phyloP scores from a whole-genome alignment of 768 basidiomycete species.

The Psilocybe cubensis region DNA sequence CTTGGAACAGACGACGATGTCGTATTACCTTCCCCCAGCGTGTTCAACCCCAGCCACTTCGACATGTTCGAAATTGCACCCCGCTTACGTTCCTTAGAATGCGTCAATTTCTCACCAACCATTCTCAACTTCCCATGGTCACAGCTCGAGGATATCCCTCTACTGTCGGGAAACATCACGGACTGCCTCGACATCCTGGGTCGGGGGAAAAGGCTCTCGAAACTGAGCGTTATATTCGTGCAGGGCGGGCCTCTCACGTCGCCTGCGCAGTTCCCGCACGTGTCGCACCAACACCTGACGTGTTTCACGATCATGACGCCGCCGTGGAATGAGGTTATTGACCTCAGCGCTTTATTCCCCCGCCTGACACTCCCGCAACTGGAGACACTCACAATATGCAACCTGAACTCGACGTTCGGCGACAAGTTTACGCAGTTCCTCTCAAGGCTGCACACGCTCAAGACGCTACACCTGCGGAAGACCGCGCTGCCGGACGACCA shows the following conservation, averaged over 20 bases:
- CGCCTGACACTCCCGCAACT: slow-evolving; percentile 38
- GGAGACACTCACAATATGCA: slow-evolving; percentile 41
- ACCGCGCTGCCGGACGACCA: slow-evolving; percentile 37
- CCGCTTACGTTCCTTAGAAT: slow-evolving; percentile 33
- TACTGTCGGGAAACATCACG: slow-evolving; percentile 34
- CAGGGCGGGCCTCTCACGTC: slow-evolving; percentile 18
- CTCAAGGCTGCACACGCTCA: slow-evolving; percentile 32
- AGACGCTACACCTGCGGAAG: slow-evolving; percentile 41
- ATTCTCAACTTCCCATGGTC: slow-evolving; percentile 37
- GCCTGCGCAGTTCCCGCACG: slow-evolving; percentile 15
- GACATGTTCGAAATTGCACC: slow-evolving; percentile 36
- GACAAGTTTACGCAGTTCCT: slow-evolving; percentile 37
- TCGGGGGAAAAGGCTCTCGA: slow-evolving; percentile 26
- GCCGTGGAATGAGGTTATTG: slow-evolving; percentile 36
- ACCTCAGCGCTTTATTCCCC: slow-evolving; percentile 38
- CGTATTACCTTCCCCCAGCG: slow-evolving; percentile 4
- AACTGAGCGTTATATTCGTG: slow-evolving; percentile 33
- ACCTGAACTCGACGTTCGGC: slow-evolving; percentile 36
- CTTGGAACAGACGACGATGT: slow-evolving; percentile 35
- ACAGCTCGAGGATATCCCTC: slow-evolving; percentile 33
- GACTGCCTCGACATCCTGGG: slow-evolving; percentile 35
- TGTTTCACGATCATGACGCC: slow-evolving; percentile 41
- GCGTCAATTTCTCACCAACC: slow-evolving; percentile 36
- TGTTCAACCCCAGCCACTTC: slow-evolving; percentile 12
- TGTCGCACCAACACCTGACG: slow-evolving; percentile 35